A percentile compares a stretch with the other conserved stretches of the same genome.
Evolutionary conservation across 768 basidiomycete species (phyloP).

Genomic region (Termitomyces bulborhizus): DNA sequence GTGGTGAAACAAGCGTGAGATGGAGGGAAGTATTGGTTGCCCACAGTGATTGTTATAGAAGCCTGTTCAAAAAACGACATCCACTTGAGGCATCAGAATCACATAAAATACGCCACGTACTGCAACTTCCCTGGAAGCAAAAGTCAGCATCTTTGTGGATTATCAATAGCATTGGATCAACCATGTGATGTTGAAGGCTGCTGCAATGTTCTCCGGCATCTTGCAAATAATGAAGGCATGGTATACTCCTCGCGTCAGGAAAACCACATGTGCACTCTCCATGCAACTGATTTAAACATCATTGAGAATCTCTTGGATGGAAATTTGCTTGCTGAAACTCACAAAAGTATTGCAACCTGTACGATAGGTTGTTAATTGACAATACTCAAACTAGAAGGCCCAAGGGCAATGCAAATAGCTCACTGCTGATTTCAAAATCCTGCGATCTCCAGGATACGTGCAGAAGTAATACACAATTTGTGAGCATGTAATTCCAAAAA

Average conservation of each 20-base stretch:
- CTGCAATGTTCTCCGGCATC: too few relatives aligned
- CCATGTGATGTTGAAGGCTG: too few relatives aligned
- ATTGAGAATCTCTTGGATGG: too few relatives aligned
- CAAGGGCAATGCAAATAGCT: neutral
- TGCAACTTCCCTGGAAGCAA: neutral
- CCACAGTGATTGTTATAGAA: neutral
- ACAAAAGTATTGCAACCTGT: neutral
- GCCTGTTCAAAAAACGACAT: neutral
- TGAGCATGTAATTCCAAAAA: neutral
- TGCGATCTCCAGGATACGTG: neutral
- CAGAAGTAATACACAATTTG: neutral
- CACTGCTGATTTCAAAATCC: neutral
- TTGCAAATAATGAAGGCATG: too few relatives aligned
- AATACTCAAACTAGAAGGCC: neutral
- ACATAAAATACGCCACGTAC: neutral
- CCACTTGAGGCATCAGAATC: neutral
- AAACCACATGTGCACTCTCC: too few relatives aligned
- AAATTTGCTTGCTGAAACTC: neutral
- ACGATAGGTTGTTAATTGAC: too few relatives aligned
- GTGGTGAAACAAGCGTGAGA: neutral
- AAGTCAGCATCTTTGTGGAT: neutral
- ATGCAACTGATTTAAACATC: too few relatives aligned
- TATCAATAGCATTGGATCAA: neutral
- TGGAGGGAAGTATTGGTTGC: neutral
- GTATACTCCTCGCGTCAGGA: too few relatives aligned